Base-by-base conservation (phyloP, 169 alveolate species). In the Plasmodium gaboni region DNA sequence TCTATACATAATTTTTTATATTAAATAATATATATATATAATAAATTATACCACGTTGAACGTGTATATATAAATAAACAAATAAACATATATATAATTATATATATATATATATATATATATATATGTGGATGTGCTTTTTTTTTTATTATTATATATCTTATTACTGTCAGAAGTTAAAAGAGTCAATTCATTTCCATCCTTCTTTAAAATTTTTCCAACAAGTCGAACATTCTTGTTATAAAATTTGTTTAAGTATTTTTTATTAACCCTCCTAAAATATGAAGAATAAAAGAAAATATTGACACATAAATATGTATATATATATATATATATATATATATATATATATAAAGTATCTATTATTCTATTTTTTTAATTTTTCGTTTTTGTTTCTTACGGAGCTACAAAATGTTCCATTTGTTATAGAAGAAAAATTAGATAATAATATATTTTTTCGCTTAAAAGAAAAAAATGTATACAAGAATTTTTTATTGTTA, bases 321-420 rank as follows among this genome's bases (percentile, higher is more conserved):
- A 26, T 17, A 61, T 15, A 17, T 63, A 61, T 51, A 53, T 26
- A n/a, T n/a, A 63, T 15, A 74, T 10, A 22, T 74, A 51, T 13
- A 57, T 22, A 9, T 22, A 2, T 7, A 8, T 38, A 26, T 64
- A 15, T 64, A 22, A 22, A 8, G 10, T 51, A 13, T 71, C 28
- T 17, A 50, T 15, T 71, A 15, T 46, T 50, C 53, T 15, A 1
- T 13, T 48, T 74, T 71, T 67, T 80, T 32, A 67, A 19, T 38
- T 80, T 44, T 3, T 19, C 57, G 19, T 44, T 57, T 44, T 61
- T 53, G 59, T 26, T 57, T 19, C 91, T 67, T 68, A 83, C 91
- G 91, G 91, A 26, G 91, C 91, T 83, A 69, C 59, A 50, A 53
- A 83, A 7, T 83, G 83, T 69, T 83, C 91, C 91, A 83, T 83